Evolutionary conservation across 805 yeast species (phyloP).

Genomic region (Lipomyces kockii): DNA sequence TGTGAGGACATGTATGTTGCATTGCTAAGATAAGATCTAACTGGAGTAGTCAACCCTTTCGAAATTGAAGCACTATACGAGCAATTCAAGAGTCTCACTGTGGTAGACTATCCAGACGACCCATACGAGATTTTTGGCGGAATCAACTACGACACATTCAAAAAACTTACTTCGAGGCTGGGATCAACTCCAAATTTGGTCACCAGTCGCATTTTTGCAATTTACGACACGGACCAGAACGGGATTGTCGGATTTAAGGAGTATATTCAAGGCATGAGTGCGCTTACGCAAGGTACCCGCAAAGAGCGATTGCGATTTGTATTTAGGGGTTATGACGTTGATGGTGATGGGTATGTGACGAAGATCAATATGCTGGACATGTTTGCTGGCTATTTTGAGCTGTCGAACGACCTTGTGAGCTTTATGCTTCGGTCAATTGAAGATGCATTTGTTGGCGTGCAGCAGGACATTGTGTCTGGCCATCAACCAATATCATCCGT

Average conservation of each 20-base stretch:
- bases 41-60: slow-evolving; percentile 13
- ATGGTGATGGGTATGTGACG: slow-evolving; percentile 28
- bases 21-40: neutral
- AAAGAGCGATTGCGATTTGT: slow-evolving; percentile 20
- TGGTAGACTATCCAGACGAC: slow-evolving; percentile 10
- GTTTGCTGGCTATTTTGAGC: slow-evolving; percentile 31
- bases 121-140: slow-evolving; percentile 14
- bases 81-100: slow-evolving; percentile 24
- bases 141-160: slow-evolving; percentile 19
- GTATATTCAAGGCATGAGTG: slow-evolving; percentile 21
- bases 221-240: slow-evolving; percentile 37
- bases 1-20: slow-evolving; percentile 11
- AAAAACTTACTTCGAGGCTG: slow-evolving; percentile 23
- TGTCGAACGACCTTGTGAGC: slow-evolving; percentile 27
- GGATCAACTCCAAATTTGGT: slow-evolving; percentile 32
- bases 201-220: slow-evolving; percentile 26
- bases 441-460: slow-evolving; percentile 22
- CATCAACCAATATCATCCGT: slow-evolving; percentile 28
- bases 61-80: slow-evolving; percentile 38
- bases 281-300: slow-evolving; percentile 21
- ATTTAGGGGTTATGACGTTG: slow-evolving; percentile 29
- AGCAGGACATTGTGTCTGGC: slow-evolving; percentile 14
- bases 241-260: slow-evolving; percentile 39
- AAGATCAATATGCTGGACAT: slow-evolving; percentile 19
- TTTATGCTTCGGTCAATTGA: slow-evolving; percentile 27